Evolutionary conservation across 257 asterid species (phyloP), one percentile per base, ranked within the genome.

Genomic region (Lycium ferocissimum): DNA sequence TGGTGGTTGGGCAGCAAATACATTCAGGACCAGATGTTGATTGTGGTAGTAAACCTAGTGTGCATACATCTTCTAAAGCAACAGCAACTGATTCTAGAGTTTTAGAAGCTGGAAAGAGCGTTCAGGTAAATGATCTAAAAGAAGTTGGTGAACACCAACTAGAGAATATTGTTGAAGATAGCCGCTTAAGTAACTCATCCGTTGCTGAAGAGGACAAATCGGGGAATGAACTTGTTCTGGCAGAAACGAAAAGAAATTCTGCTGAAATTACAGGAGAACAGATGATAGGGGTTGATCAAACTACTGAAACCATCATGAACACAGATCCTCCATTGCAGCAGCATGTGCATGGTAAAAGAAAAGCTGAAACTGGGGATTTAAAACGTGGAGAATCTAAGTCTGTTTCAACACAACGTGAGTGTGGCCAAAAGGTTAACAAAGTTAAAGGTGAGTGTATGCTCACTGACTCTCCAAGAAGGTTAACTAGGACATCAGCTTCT

Each of bases 401-500:
- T 88, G 84, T 79, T 85, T 70, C 88, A 47, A 49, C 56, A 83
- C 84, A n/a, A 83, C 57, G 83, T 26, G 87, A 80, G 72, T 85
- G 14, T 79, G 45, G 37, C 83, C 88, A 83, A 85, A 71, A 8
- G 73, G 76, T 15, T 47, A 86, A 65, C 83, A 83, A 88, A 80
- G 86, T 78, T 63, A 81, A 71, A 84, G 83, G 49, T 80, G 37
- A 83, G n/a, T 82, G 87, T 76, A 76, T 67, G 67, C 12, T 80
- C 76, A 75, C 67, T 73, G 80, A 81, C 88, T 58, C 86, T 71
- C 80, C 83, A 54, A 84, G 84, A 85, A 89, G 85, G 85, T 86
- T 88, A 66, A 83, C 90, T 22, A 84, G 71, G 85, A 84, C 81
- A 87, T 84, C 88, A 40, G 86, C 90, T 84, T 63, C 90, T 83